These are phyloP conservation scores for Tolypocladium ovalisporum DNA, from an alignment of 2,329 filamentous ascomycete species.

Conservation along the genomic window DNA sequence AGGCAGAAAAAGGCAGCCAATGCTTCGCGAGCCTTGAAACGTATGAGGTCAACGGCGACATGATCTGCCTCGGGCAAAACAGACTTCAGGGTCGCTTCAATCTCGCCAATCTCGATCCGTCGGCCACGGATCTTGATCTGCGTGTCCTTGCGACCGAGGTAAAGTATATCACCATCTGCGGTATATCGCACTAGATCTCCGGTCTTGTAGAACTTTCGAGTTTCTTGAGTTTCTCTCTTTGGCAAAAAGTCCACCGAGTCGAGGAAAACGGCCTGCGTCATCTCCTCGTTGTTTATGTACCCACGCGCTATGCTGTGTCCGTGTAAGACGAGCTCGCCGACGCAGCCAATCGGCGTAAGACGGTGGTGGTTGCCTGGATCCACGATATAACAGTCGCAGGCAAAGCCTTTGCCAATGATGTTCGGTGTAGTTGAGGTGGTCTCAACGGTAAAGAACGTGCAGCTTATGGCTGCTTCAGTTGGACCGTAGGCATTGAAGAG, in stretches of 20 bases:
- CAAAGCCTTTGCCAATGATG: constrained; percentile 1
- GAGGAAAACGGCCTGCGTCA: constrained; percentile 7
- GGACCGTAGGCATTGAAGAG: not conserved
- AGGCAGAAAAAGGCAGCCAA: not conserved
- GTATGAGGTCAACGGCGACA: not conserved
- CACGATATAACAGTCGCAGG: constrained; percentile 1
- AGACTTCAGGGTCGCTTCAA: constrained; percentile 3
- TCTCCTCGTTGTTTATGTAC: constrained; percentile 1
- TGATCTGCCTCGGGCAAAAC: not conserved
- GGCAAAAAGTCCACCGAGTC: not conserved
- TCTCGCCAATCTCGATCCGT: constrained; percentile 9
- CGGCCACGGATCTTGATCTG: constrained; percentile 10
- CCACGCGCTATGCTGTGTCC: constrained; percentile 2
- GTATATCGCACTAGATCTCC: constrained; percentile 9
- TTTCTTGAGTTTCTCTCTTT: not conserved
- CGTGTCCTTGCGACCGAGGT: not conserved
- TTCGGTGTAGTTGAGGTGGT: not conserved
- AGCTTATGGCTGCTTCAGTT: not conserved
- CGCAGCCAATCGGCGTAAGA: constrained; percentile 1
- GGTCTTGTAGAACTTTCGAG: constrained; percentile 7
- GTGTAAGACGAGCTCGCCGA: constrained; percentile 6
- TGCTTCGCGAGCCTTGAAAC: not conserved
- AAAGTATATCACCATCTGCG: constrained; percentile 7
- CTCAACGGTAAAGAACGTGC: not conserved
- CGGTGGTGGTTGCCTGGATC: not conserved